These are phyloP conservation scores for Curvularia sp. DNA, from an alignment of 2,329 filamentous ascomycete species.

Conservation along the genomic window DNA sequence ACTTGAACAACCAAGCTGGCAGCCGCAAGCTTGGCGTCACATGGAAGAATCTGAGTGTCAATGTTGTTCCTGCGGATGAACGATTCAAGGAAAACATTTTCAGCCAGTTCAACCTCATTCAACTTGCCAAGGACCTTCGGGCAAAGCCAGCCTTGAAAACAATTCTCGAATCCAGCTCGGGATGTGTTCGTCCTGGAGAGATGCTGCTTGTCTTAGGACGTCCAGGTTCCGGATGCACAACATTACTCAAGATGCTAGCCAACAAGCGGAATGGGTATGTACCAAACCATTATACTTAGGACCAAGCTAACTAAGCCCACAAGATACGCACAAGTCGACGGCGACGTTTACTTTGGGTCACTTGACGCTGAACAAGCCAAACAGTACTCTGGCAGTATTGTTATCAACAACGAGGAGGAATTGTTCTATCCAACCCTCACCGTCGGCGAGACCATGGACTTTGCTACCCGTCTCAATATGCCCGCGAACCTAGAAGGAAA, in stretches of 20 bases:
- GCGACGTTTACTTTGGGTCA: constrained; percentile 57
- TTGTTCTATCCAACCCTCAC: constrained; percentile 61
- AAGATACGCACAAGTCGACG: constrained; percentile 69
- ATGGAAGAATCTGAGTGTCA: constrained; percentile 75
- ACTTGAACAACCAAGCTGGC: constrained; percentile 26
- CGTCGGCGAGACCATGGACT: constrained; percentile 61
- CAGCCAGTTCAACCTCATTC: constrained; percentile 55
- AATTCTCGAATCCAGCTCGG: constrained; percentile 69
- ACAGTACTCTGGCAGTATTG: constrained; percentile 79
- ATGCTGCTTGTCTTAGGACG: constrained; percentile 76
- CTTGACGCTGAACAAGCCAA: constrained; percentile 74
- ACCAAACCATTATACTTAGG: constrained; percentile 26
- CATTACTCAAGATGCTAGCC: constrained; percentile 72
- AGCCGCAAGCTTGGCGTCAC: constrained; percentile 62
- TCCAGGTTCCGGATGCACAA: constrained; percentile 57
- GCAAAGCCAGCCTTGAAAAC: constrained; percentile 60
- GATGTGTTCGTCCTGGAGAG: constrained; percentile 71
- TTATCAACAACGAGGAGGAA: constrained; percentile 64
- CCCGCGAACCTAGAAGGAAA: constrained; percentile 62
- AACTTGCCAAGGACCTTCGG: constrained; percentile 51
- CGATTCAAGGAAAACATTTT: constrained; percentile 69
- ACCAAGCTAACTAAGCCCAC: constrained; percentile 24
- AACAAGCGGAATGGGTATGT: constrained; percentile 62
- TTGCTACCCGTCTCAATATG: constrained; percentile 64
- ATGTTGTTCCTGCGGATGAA: constrained; percentile 67